These are phyloP conservation scores for Tuber borchii DNA, from an alignment of 495 filamentous ascomycete species.

Conservation along the genomic window DNA sequence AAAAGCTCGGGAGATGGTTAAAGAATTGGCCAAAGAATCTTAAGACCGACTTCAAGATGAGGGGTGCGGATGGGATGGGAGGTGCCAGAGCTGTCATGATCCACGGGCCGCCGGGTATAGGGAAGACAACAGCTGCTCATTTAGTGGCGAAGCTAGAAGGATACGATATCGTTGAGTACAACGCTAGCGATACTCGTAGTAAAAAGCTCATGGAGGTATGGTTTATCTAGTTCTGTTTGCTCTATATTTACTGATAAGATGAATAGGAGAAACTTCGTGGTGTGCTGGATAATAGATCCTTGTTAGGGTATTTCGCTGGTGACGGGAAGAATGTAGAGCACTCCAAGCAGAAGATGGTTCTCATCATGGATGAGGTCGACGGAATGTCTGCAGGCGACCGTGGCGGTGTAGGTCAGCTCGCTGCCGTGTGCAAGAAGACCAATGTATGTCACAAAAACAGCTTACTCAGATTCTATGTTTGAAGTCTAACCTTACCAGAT, in stretches of 20 bases:
- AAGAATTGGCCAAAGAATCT: conserved; percentile 68
- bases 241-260: conserved; percentile 6
- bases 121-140: conserved; percentile 96
- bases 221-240: not conserved
- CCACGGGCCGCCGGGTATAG: conserved; percentile 90
- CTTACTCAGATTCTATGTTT: not conserved
- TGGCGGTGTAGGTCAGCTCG: conserved; percentile 89
- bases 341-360: conserved; percentile 79
- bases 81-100: conserved; percentile 78
- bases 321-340: conserved; percentile 71
- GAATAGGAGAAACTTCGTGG: conserved; percentile 61
- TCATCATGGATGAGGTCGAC: conserved; percentile 99
- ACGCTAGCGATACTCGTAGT: conserved; percentile 93
- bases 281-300: conserved; percentile 84
- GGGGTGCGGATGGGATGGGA: conserved; percentile 75
- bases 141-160: conserved; percentile 87
- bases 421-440: conserved; percentile 88
- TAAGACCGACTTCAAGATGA: conserved; percentile 66
- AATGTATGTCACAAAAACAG: conserved; percentile 37
- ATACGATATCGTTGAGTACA: conserved; percentile 88
- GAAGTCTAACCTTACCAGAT: conserved; percentile 49
- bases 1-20: conserved; percentile 83
- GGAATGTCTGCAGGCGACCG: conserved; percentile 97
- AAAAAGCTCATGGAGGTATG: conserved; percentile 85
- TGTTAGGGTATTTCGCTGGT: conserved; percentile 86